Percentiles rank a stretch among this genome's conserved stretches.
These are phyloP conservation scores for Hapsidospora chrysogenum DNA, from an alignment of 495 filamentous ascomycete species.

Conservation along the genomic window DNA sequence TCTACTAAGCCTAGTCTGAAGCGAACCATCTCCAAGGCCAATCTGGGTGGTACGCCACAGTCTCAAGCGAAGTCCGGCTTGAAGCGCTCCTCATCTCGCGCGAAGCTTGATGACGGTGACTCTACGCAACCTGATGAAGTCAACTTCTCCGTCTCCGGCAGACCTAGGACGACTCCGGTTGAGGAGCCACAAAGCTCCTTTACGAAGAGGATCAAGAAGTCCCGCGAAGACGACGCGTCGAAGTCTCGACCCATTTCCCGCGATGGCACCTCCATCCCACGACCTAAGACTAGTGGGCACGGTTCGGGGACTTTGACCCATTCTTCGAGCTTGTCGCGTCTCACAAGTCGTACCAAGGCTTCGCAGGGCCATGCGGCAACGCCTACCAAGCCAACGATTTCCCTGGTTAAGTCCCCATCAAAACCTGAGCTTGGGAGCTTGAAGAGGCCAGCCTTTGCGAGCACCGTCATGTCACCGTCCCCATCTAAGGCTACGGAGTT, in stretches of 20 bases:
- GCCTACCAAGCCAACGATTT: slow-evolving; percentile 1
- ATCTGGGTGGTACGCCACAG: slow-evolving; percentile 1
- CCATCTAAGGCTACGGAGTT: slow-evolving; percentile 3
- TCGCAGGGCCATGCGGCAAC: slow-evolving; percentile 36
- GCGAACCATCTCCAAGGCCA: slow-evolving; percentile 5
- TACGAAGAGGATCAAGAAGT: slow-evolving; percentile 50
- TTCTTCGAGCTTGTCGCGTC: slow-evolving; percentile 27
- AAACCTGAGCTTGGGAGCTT: slow-evolving; percentile 8
- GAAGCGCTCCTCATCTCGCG: slow-evolving; percentile 5
- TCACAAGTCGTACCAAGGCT: slow-evolving; percentile 70
- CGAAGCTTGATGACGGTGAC: background rate
- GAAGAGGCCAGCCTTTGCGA: too few species aligned
- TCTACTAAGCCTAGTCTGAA: background rate
- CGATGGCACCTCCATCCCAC: slow-evolving; percentile 25
- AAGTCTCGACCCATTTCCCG: slow-evolving; percentile 32
- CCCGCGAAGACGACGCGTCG: slow-evolving; percentile 40
- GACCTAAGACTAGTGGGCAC: too few species aligned
- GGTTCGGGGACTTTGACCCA: too few species aligned
- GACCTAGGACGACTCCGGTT: background rate
- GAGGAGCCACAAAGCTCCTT: slow-evolving; percentile 17
- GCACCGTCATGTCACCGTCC: too few species aligned
- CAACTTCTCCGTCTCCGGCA: background rate
- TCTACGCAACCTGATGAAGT: background rate
- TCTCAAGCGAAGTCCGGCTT: background rate
- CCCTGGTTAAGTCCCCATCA: slow-evolving; percentile 7